Evolutionary conservation across 2,329 filamentous ascomycete species (phyloP).

Genomic region (Beauveria brongniartii): DNA sequence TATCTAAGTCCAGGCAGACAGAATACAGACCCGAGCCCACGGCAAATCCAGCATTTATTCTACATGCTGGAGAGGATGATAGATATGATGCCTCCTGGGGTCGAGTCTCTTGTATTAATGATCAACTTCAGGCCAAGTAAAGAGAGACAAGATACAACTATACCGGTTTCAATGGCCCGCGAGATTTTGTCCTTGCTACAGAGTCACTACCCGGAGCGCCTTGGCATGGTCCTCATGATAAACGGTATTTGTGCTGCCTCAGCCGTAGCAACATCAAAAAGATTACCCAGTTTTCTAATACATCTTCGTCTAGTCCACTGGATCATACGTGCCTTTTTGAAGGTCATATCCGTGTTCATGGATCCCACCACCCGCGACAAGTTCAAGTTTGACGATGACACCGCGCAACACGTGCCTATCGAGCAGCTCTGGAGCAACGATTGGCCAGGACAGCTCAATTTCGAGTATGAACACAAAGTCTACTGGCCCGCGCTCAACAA

Average conservation of each 20-base stretch:
- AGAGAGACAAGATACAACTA: constrained; percentile 62
- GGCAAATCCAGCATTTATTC: constrained; percentile 88
- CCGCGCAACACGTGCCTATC: constrained; percentile 70
- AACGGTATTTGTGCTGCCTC: constrained; percentile 52
- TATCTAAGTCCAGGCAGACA: constrained; percentile 86
- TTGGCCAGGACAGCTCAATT: constrained; percentile 68
- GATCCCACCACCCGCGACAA: constrained; percentile 90
- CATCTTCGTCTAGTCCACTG: constrained; percentile 59
- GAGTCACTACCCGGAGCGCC: constrained; percentile 87
- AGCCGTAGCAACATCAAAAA: no score
- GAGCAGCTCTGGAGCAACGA: constrained; percentile 75
- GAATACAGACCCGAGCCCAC: constrained; percentile 79
- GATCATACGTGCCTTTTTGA: constrained; percentile 90
- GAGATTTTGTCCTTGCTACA: constrained; percentile 88
- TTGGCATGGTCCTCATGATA: constrained; percentile 82
- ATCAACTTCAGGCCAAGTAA: constrained; percentile 86
- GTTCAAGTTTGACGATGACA: constrained; percentile 94
- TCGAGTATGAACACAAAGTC: constrained; percentile 78
- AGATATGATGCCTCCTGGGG: constrained; percentile 77
- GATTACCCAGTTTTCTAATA: no score
- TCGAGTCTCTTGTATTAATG: constrained; percentile 78
- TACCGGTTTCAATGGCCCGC: constrained; percentile 65
- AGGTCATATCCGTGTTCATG: constrained; percentile 91
- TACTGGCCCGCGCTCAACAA: constrained; percentile 86
- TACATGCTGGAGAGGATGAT: constrained; percentile 91